Evolutionary conservation across 441 rosid genomes (phyloP).

Genomic region (Dalechampia spathulata): DNA sequence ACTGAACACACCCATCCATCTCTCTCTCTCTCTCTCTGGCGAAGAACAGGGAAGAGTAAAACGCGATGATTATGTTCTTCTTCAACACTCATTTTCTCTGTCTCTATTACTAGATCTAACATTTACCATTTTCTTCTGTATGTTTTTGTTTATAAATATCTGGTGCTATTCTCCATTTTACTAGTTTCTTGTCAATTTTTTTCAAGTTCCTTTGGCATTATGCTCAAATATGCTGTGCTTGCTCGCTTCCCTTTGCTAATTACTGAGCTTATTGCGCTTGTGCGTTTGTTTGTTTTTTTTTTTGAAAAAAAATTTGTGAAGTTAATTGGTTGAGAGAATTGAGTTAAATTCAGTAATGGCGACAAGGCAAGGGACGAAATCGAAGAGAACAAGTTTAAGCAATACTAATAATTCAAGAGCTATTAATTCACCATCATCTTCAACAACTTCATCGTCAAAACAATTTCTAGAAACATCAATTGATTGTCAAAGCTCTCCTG

Average conservation of each 20-base stretch:
- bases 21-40: slow-evolving; percentile 16
- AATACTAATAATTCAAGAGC: slow-evolving; percentile 36
- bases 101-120: slow-evolving; percentile 15
- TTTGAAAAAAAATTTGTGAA: too few species aligned
- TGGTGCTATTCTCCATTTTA: too few species aligned
- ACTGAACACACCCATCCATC: neutral
- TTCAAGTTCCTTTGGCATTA: slow-evolving; percentile 16
- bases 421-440: slow-evolving; percentile 68
- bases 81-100: slow-evolving; percentile 3
- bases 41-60: neutral
- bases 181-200: neutral
- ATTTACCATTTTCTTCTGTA: too few species aligned
- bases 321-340: too few species aligned
- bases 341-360: slow-evolving; percentile 69
- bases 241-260: too few species aligned
- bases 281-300: neutral
- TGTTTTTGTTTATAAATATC: too few species aligned
- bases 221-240: too few species aligned
- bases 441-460: slow-evolving; percentile 90
- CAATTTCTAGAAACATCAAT: slow-evolving; percentile 64
- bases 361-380: slow-evolving; percentile 54
- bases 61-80: slow-evolving; percentile 17
- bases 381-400: slow-evolving; percentile 33
- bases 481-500: slow-evolving; percentile 95
- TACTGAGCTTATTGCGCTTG: neutral